A percentile compares a stretch with the other conserved stretches of the same genome.
phyloP scores from a whole-genome alignment of 768 basidiomycete genomes.

The Podaxis sp. region DNA sequence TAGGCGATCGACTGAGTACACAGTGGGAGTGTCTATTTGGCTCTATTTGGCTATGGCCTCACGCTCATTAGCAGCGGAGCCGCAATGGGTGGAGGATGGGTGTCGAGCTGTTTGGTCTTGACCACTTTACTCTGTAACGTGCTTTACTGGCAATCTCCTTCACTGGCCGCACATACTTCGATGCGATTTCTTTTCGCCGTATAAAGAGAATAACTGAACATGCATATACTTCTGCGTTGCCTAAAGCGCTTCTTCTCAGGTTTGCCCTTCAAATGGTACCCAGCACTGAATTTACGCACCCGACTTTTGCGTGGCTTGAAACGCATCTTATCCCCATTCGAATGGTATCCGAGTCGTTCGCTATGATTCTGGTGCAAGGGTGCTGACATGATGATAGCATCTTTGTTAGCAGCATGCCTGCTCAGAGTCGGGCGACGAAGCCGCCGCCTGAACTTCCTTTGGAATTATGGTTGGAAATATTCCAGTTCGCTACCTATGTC shows the following conservation, averaged over 20 bases:
- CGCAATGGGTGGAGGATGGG: conserved; percentile 4
- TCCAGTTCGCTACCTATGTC: conserved; percentile 53
- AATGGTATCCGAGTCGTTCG: conserved; percentile 16
- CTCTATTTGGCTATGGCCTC: not conserved
- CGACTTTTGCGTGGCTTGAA: conserved; percentile 13
- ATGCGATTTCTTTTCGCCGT: not conserved
- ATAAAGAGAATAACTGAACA: not conserved
- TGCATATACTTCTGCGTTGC: conserved; percentile 15
- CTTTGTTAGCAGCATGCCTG: conserved; percentile 21
- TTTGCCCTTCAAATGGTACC: not conserved
- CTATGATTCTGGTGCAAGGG: not conserved
- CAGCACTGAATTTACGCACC: conserved; percentile 4
- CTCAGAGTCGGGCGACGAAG: conserved; percentile 15
- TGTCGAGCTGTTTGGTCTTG: not conserved
- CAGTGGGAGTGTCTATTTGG: not conserved
- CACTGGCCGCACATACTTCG: conserved; percentile 1
- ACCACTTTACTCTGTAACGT: not conserved
- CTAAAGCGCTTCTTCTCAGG: conserved; percentile 4
- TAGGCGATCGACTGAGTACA: no score
- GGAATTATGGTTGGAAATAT: conserved; percentile 57
- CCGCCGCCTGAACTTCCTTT: conserved; percentile 40
- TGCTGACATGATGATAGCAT: conserved; percentile 26
- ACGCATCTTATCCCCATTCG: conserved; percentile 12
- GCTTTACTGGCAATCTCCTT: not conserved
- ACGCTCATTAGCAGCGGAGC: not conserved